A percentile compares a stretch with the other conserved stretches of the same genome.
Conservation (phyloP, 148 eudicot species). For the Rheum nobile region DNA sequence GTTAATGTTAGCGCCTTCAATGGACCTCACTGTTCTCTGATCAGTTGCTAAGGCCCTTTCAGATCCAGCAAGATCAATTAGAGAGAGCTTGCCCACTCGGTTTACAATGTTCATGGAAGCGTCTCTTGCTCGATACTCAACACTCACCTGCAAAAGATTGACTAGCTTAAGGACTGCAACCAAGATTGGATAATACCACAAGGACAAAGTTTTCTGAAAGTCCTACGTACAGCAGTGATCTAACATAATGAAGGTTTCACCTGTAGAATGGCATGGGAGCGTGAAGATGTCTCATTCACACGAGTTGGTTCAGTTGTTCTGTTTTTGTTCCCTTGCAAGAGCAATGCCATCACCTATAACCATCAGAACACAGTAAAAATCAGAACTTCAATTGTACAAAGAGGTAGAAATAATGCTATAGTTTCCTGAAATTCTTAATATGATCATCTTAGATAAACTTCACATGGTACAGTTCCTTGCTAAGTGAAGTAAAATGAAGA, state of each 20-base stretch:
- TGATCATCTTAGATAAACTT: background rate
- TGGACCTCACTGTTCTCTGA: slow-evolving; percentile 70
- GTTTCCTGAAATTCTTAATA: background rate
- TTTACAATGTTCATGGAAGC: slow-evolving; percentile 36
- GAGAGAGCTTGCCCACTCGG: slow-evolving; percentile 71
- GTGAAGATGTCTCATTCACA: slow-evolving; percentile 79
- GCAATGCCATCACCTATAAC: slow-evolving; percentile 79
- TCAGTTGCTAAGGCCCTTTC: slow-evolving; percentile 88
- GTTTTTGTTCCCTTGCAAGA: slow-evolving; percentile 75
- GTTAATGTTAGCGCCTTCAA: slow-evolving; percentile 85
- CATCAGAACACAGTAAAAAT: slow-evolving; percentile 1
- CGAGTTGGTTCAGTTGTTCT: slow-evolving; percentile 93
- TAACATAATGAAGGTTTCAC: slow-evolving; percentile 16
- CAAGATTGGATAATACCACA: background rate
- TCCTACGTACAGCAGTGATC: background rate
- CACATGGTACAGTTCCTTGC: background rate
- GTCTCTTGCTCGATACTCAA: slow-evolving; percentile 60
- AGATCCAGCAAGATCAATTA: slow-evolving; percentile 82
- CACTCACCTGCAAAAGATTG: slow-evolving; percentile 33
- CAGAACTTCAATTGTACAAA: background rate
- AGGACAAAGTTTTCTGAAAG: background rate
- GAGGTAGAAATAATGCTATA: background rate
- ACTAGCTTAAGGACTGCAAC: background rate
- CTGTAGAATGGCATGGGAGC: slow-evolving; percentile 91
- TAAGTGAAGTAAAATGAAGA: background rate